These are phyloP conservation scores for Globisporangium acanthophoron DNA, from an alignment of 352 stramenopile genomes.

Conservation along the genomic window DNA sequence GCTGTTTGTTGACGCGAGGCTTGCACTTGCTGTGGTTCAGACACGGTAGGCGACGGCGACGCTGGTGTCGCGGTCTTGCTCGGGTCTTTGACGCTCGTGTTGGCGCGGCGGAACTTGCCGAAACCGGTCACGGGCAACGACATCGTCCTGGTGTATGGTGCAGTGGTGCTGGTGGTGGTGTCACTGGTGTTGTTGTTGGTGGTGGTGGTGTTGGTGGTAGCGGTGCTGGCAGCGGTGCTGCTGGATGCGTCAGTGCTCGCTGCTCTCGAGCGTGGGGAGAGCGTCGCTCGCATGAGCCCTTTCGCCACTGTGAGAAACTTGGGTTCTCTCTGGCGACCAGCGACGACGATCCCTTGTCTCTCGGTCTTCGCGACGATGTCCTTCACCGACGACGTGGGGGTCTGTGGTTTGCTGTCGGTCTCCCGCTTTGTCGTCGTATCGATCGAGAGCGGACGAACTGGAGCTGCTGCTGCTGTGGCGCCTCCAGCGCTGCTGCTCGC, in stretches of 20 bases:
- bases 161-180: background rate
- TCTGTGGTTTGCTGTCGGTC: background rate
- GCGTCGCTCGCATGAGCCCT: constrained; percentile 2
- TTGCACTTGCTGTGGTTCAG: background rate
- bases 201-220: background rate
- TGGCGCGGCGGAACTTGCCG: constrained; percentile 41
- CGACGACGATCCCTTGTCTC: background rate
- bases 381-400: background rate
- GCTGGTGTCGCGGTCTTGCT: background rate
- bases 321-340: constrained; percentile 1
- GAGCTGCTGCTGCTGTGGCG: background rate
- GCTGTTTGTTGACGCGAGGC: background rate
- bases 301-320: constrained; percentile 10
- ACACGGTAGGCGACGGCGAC: background rate
- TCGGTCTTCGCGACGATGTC: constrained; percentile 4
- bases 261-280: constrained; percentile 6
- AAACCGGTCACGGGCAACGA: constrained; percentile 26
- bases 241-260: background rate
- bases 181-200: background rate
- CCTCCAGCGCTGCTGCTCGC: background rate
- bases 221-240: background rate
- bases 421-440: constrained; percentile 1
- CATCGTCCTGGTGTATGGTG: background rate
- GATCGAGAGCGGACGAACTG: constrained; percentile 2
- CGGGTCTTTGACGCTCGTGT: constrained; percentile 10